Evolutionary conservation across 225 moss, liverwort and hornwort genomes (phyloP), one percentile per base, ranked within the genome.

Genomic region (Rhytidiadelphus loreus): DNA sequence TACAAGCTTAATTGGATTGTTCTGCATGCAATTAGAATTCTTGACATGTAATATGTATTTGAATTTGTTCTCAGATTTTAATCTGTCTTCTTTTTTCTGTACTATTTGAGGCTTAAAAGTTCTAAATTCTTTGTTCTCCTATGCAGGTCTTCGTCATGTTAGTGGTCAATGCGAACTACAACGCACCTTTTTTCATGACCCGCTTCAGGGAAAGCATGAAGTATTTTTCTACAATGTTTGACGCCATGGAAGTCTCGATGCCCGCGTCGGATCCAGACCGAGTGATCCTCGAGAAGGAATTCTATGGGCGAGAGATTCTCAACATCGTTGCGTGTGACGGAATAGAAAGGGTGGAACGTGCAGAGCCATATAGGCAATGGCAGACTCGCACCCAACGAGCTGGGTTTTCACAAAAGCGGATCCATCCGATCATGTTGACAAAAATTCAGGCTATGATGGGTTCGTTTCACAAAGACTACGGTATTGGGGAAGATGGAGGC

Each of bases 271-370:
- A 89, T 55, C 92, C 95, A 28, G 88, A 96, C 83, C 91, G 98
- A 85, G 92, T 87, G 71, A 57, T 96, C 71, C 91, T 94, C 39
- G 97, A 97, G 93, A 93, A 86, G 84, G 95, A 95, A 59, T 87
- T 91, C 52, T 91, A 94, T 66, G 97, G 98, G 63, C 91, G 95
- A 89, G 95, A 95, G 88, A 97, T 98, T 66, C 92, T 98, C 50
- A 98, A 97, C 77, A 88, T 98, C 29, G 86, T 98, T 70, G 97
- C 97, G 8, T 98, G 98, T 85, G 98, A 98, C 87, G 98, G 98
- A 60, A 78, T 93, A 33, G 96, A 97, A 88, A 93, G 98, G 85
- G 92, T 97, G 92, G 97, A 98, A 88, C 95, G 98, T 53, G 95
- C 97, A 6, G 97, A 97, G 83, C 93, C 94, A 3, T 96, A 96